Evolutionary conservation across 2,329 filamentous ascomycete genomes (phyloP).

Genomic region (Fusarium pilosicola): DNA sequence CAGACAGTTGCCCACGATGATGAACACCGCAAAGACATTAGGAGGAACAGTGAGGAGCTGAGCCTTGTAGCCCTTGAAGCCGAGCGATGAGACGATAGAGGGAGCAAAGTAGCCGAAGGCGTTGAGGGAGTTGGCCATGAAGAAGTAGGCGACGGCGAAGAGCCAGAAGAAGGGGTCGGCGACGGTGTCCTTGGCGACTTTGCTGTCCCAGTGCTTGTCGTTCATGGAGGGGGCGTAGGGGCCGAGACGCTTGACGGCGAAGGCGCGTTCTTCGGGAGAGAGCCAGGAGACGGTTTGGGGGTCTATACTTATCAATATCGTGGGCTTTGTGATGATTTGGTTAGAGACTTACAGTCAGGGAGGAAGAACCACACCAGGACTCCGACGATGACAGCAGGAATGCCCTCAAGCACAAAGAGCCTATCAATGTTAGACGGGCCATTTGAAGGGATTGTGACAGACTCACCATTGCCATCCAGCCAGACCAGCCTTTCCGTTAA

Average conservation of each 20-base stretch:
- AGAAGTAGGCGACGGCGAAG: conserved; percentile 46
- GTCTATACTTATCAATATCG: conserved; percentile 12
- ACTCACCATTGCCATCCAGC: conserved; percentile 61
- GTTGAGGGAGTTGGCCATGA: conserved; percentile 50
- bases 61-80: conserved; percentile 47
- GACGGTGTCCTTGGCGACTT: conserved; percentile 47
- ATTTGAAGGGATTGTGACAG: accelerated
- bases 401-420: conserved; percentile 67
- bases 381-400: conserved; percentile 45
- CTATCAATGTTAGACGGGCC: conserved; percentile 48
- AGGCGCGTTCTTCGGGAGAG: conserved; percentile 47
- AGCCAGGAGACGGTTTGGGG: conserved; percentile 49
- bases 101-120: conserved; percentile 50
- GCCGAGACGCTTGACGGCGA: conserved; percentile 49
- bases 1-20: conserved; percentile 47
- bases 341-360: conserved; percentile 42
- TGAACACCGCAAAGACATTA: conserved; percentile 50
- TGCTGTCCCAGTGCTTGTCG: conserved; percentile 49
- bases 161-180: conserved; percentile 50
- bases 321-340: accelerated
- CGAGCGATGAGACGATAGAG: conserved; percentile 49
- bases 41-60: conserved; percentile 51
- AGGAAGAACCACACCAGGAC: conserved; percentile 47
- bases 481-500: conserved; percentile 58
- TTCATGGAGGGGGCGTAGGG: conserved; percentile 48